Evolutionary conservation across 2,329 filamentous ascomycete species (phyloP).

Genomic region (Nemania serpens): DNA sequence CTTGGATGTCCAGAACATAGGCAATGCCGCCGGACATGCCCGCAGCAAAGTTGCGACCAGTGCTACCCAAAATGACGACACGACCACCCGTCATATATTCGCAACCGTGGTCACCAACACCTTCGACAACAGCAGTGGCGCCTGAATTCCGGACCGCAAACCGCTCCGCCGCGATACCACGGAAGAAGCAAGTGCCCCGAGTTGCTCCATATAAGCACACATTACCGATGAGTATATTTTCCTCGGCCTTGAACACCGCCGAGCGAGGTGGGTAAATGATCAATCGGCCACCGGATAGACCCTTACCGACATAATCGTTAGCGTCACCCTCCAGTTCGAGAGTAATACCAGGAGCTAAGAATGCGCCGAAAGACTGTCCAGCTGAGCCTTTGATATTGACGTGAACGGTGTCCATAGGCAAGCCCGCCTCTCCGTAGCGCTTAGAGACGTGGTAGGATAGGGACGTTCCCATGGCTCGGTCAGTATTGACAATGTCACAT

Average conservation of each 20-base stretch:
- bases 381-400: conserved; percentile 96
- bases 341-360: conserved; percentile 89
- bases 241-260: conserved; percentile 92
- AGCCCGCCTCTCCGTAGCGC: conserved; percentile 83
- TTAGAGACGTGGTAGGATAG: conserved; percentile 96
- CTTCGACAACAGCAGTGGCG: conserved; percentile 93
- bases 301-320: conserved; percentile 97
- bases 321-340: conserved; percentile 93
- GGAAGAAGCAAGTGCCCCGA: conserved; percentile 91
- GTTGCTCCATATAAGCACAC: conserved; percentile 95
- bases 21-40: conserved; percentile 99
- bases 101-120: conserved; percentile 93
- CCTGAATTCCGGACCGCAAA: conserved; percentile 97
- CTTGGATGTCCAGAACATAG: conserved; percentile 87
- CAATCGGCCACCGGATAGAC: conserved; percentile 87
- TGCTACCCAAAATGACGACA: conserved; percentile 82
- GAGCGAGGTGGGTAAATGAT: conserved; percentile 92
- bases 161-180: conserved; percentile 92
- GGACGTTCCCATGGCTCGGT: conserved; percentile 90
- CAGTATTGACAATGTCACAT: conserved; percentile 95
- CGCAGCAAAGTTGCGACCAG: conserved; percentile 94
- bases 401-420: conserved; percentile 92
- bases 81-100: conserved; percentile 99
- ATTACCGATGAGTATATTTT: conserved; percentile 93
- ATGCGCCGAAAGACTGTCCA: conserved; percentile 95